Percentiles rank a stretch among this genome's conserved stretches.
These are phyloP conservation scores for Sporobolomyces pararoseus DNA, from an alignment of 768 basidiomycete species.

Conservation along the genomic window DNA sequence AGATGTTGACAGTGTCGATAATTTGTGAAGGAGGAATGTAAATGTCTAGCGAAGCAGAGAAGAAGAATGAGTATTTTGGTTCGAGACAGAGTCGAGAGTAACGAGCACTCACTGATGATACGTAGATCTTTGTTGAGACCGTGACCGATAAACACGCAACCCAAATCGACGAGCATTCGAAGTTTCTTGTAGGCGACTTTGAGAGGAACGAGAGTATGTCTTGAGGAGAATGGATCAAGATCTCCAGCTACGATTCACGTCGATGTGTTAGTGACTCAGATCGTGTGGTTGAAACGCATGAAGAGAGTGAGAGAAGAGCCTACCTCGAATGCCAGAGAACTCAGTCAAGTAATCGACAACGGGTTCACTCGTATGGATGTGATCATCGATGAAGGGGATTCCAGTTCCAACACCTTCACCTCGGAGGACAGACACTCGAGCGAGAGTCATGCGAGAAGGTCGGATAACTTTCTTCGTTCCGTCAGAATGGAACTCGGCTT, in stretches of 20 bases:
- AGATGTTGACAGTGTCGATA: slow-evolving; percentile 96
- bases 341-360: slow-evolving; percentile 97
- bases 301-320: not conserved
- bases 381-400: slow-evolving; percentile 92
- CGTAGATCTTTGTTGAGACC: slow-evolving; percentile 96
- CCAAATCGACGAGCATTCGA: slow-evolving; percentile 82
- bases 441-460: slow-evolving; percentile 84
- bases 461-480: slow-evolving; percentile 88
- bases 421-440: slow-evolving; percentile 87
- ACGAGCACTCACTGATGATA: slow-evolving; percentile 75
- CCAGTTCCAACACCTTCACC: slow-evolving; percentile 77
- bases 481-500: slow-evolving; percentile 89
- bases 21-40: slow-evolving; percentile 93
- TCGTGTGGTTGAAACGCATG: no score
- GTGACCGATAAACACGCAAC: slow-evolving; percentile 95
- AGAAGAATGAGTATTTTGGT: not conserved
- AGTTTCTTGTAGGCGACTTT: slow-evolving; percentile 99
- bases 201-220: slow-evolving; percentile 83
- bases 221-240: slow-evolving; percentile 75
- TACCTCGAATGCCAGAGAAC: slow-evolving; percentile 91
- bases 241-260: slow-evolving; percentile 77
- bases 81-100: not conserved
- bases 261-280: no score
- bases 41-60: slow-evolving; percentile 62
- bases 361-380: slow-evolving; percentile 91